Evolutionary conservation across 371 early-diverging fungal species (phyloP).

Genomic region (Mortierella sp.): DNA sequence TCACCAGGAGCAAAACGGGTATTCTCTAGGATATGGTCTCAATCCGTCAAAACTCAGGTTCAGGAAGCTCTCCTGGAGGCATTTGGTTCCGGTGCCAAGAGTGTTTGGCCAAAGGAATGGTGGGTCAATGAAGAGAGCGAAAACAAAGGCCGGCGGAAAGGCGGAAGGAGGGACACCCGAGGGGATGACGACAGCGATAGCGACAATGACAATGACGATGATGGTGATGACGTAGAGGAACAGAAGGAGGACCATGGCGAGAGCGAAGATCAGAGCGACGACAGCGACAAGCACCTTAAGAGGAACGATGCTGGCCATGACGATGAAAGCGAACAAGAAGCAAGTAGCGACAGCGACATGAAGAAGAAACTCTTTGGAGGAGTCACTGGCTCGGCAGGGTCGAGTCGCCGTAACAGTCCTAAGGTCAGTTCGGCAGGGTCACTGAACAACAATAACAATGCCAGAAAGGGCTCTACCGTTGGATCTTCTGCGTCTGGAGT

Average conservation of each 20-base stretch:
- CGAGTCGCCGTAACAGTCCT: conserved; percentile 50
- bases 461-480: conserved; percentile 4
- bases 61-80: conserved; percentile 29
- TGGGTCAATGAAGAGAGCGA: conserved; percentile 28
- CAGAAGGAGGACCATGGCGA: conserved; percentile 5
- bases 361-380: conserved; percentile 28
- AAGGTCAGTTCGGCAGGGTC: conserved; percentile 18
- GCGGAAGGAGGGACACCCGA: conserved; percentile 4
- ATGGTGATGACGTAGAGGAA: conserved; percentile 9
- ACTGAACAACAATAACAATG: conserved; percentile 3
- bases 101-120: conserved; percentile 43
- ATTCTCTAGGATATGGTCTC: conserved; percentile 33
- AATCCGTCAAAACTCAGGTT: conserved; percentile 23
- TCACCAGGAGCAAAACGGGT: background rate
- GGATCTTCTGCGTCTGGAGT: conserved; percentile 17
- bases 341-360: conserved; percentile 20
- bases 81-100: conserved; percentile 24
- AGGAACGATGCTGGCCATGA: conserved; percentile 19
- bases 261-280: conserved; percentile 8
- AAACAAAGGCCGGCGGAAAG: conserved; percentile 5
- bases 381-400: conserved; percentile 21
- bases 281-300: conserved; percentile 6
- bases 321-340: conserved; percentile 25
- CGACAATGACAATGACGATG: conserved; percentile 8
- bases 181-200: background rate